phyloP scores from a whole-genome alignment of 2,329 filamentous ascomycete genomes.

The Cladosporium sp. region DNA sequence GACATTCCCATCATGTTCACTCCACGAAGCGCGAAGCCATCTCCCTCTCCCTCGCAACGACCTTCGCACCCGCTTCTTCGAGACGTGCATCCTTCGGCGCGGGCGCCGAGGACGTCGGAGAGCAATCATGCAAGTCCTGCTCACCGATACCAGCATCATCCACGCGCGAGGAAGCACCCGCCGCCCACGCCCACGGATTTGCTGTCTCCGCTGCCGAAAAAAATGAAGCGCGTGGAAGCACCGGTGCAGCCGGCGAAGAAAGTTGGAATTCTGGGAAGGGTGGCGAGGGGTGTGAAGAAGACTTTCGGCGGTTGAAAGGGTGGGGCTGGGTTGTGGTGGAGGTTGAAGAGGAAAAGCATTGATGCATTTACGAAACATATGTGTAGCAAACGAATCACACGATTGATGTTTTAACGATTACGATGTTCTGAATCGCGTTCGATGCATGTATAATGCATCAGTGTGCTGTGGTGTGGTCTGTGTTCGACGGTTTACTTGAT shows the following conservation, averaged over 20 bases:
- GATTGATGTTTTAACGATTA: background rate
- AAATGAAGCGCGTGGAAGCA: background rate
- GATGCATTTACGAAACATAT: background rate
- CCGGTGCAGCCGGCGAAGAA: background rate
- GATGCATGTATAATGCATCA: no score
- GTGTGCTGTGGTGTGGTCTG: no score
- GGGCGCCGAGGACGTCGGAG: background rate
- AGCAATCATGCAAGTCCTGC: background rate
- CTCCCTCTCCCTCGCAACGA: background rate
- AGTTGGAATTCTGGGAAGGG: background rate
- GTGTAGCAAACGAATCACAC: background rate
- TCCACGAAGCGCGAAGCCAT: background rate
- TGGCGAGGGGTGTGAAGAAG: slow-evolving; percentile 1
- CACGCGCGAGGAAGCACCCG: background rate
- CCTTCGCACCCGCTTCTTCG: background rate
- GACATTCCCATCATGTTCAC: slow-evolving; percentile 39
- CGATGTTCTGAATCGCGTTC: background rate
- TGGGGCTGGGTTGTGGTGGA: no score
- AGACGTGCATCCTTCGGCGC: background rate
- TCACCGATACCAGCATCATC: background rate
- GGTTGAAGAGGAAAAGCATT: no score
- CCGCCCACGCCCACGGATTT: background rate
- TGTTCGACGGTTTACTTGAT: no score
- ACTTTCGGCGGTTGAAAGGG: background rate
- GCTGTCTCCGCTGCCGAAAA: background rate